phyloP scores from a whole-genome alignment of 2,329 filamentous ascomycete genomes.

The Fusarium sp. region DNA sequence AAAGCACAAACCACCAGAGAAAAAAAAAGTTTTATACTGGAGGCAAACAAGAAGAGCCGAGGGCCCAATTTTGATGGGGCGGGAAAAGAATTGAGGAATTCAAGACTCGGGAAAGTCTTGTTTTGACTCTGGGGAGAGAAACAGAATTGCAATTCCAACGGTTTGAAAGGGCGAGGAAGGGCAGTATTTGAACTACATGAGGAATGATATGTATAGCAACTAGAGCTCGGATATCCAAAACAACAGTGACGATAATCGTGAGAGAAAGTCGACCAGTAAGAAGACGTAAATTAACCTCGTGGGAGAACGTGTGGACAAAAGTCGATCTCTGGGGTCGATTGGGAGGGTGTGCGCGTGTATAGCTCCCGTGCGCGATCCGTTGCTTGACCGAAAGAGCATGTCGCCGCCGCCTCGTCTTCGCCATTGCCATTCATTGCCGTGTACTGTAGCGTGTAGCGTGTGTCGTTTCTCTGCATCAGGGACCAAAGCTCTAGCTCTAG shows the following conservation, averaged over 20 bases:
- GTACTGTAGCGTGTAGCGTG: not conserved
- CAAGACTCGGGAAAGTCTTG: slow-evolving; percentile 20
- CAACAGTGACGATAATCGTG: slow-evolving; percentile 28
- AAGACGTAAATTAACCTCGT: slow-evolving; percentile 39
- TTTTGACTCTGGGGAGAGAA: slow-evolving; percentile 20
- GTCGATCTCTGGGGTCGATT: slow-evolving; percentile 34
- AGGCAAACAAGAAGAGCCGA: slow-evolving; percentile 21
- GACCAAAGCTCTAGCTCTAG: slow-evolving; percentile 28
- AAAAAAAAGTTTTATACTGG: slow-evolving; percentile 17
- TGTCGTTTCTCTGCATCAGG: slow-evolving; percentile 12
- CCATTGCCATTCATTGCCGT: not conserved
- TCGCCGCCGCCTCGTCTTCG: slow-evolving; percentile 31
- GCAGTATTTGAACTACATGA: slow-evolving; percentile 44
- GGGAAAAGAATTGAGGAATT: slow-evolving; percentile 9
- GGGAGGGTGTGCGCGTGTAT: slow-evolving; percentile 23
- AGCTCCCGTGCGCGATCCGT: slow-evolving; percentile 31
- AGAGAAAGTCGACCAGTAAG: slow-evolving; percentile 40
- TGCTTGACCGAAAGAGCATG: slow-evolving; percentile 31
- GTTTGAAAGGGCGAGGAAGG: slow-evolving; percentile 29
- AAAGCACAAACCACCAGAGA: slow-evolving; percentile 22
- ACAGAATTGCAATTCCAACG: slow-evolving; percentile 1
- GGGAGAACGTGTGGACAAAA: slow-evolving; percentile 46
- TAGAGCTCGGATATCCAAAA: slow-evolving; percentile 31
- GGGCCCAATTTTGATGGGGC: slow-evolving; percentile 9
- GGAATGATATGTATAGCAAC: slow-evolving; percentile 21